Conservation (phyloP, 305 asterid species). For the Plantago rigida region DNA sequence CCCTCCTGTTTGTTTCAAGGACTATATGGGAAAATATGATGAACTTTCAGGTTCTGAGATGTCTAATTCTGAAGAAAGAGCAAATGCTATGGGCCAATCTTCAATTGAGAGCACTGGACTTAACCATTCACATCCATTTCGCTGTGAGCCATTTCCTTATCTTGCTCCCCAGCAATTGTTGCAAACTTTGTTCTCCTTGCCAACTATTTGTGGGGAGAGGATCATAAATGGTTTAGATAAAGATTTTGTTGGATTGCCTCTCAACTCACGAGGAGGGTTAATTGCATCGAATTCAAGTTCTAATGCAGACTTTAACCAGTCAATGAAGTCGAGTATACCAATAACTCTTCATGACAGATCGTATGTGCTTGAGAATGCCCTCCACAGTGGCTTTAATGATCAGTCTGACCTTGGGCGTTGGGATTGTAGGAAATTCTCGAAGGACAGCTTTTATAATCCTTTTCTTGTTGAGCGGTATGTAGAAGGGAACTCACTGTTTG, state of each 20-base stretch:
- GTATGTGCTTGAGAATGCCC: slow-evolving; percentile 23
- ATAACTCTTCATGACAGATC: slow-evolving; percentile 30
- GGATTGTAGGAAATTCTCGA: slow-evolving; percentile 27
- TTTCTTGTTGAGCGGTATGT: slow-evolving; percentile 28
- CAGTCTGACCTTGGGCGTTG: slow-evolving; percentile 27
- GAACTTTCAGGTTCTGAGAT: slow-evolving; percentile 27
- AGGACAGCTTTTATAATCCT: slow-evolving; percentile 29
- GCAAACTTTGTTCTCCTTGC: slow-evolving; percentile 30
- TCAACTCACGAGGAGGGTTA: slow-evolving; percentile 62
- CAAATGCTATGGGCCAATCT: slow-evolving; percentile 23
- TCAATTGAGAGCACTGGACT: slow-evolving; percentile 24
- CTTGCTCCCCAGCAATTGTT: slow-evolving; percentile 34
- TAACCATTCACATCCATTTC: slow-evolving; percentile 30
- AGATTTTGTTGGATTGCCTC: slow-evolving; percentile 52
- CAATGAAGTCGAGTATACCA: slow-evolving; percentile 27
- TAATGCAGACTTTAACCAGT: slow-evolving; percentile 32
- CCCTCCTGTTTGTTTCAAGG: slow-evolving; percentile 32
- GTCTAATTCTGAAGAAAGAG: slow-evolving; percentile 20
- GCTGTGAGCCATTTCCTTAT: slow-evolving; percentile 33
- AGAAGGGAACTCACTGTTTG: slow-evolving; percentile 29
- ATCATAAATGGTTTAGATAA: slow-evolving; percentile 22
- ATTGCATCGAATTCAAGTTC: slow-evolving; percentile 34
- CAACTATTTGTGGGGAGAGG: slow-evolving; percentile 27
- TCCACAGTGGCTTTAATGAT: slow-evolving; percentile 22
- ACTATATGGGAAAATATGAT: slow-evolving; percentile 31